A percentile compares a stretch with the other conserved stretches of the same genome.
These are phyloP conservation scores for Rasamsonia emersonii DNA, from an alignment of 2,329 filamentous ascomycete species.

Conservation along the genomic window DNA sequence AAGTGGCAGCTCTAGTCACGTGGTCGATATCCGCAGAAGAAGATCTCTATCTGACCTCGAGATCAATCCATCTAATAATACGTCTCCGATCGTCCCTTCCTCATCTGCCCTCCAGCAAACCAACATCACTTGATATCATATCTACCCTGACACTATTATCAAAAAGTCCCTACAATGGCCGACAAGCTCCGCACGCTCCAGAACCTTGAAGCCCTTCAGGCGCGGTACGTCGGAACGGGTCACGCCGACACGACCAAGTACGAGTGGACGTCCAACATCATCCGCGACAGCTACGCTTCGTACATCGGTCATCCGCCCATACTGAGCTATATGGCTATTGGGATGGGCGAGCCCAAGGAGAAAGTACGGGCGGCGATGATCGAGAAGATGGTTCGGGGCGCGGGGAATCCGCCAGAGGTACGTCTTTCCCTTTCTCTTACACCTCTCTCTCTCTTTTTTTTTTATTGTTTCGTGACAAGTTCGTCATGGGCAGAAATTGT, in stretches of 20 bases:
- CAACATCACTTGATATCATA: too few relatives aligned
- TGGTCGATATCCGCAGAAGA: too few relatives aligned
- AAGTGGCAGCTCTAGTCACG: too few relatives aligned
- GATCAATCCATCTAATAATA: too few relatives aligned
- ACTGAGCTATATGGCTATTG: conserved; percentile 80
- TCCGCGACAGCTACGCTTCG: conserved; percentile 83
- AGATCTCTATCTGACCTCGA: too few relatives aligned
- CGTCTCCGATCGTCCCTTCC: too few relatives aligned
- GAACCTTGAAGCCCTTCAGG: conserved; percentile 92
- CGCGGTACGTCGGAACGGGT: conserved; percentile 91
- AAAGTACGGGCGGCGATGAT: conserved; percentile 74
- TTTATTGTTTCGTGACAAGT: too few relatives aligned
- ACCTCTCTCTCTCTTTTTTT: background rate
- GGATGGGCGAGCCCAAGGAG: conserved; percentile 74
- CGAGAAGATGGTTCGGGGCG: conserved; percentile 61
- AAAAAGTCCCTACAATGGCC: conserved; percentile 47
- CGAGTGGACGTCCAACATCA: conserved; percentile 95
- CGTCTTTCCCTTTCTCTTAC: too few relatives aligned
- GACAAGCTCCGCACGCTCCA: conserved; percentile 97
- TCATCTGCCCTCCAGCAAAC: too few relatives aligned
- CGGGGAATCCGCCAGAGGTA: conserved; percentile 57
- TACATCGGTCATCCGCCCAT: conserved; percentile 85
- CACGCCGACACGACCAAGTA: conserved; percentile 95
- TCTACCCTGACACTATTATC: conserved; percentile 10
- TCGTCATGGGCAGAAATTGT: too few relatives aligned